phyloP scores from a whole-genome alignment of 768 basidiomycete genomes.

The Podaxis sp. region DNA sequence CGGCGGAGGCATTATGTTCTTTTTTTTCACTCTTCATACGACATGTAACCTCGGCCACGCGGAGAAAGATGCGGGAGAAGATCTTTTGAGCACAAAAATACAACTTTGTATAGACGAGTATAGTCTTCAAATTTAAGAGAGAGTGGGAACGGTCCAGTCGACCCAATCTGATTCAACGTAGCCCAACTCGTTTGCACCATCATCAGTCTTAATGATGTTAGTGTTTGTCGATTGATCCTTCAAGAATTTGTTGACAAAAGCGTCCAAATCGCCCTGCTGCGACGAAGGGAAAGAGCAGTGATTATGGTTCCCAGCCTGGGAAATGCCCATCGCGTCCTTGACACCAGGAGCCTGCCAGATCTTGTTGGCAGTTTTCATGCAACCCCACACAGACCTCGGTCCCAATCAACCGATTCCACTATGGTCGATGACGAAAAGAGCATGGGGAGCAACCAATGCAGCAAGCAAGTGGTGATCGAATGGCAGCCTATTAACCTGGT shows the following conservation, averaged over 20 bases:
- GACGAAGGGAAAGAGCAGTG: constrained; percentile 55
- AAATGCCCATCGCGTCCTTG: constrained; percentile 46
- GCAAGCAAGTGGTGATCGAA: constrained; percentile 60
- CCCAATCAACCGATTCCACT: constrained; percentile 56
- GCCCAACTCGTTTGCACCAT: constrained; percentile 37
- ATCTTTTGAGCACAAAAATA: neutral
- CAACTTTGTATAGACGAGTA: neutral
- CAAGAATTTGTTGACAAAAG: constrained; percentile 57
- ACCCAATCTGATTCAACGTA: constrained; percentile 44
- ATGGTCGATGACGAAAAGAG: constrained; percentile 52
- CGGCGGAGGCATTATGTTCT: neutral
- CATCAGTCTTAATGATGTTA: constrained; percentile 43
- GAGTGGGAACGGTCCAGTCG: constrained; percentile 47
- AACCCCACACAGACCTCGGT: constrained; percentile 47
- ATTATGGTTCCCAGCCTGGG: constrained; percentile 49
- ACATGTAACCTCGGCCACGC: neutral
- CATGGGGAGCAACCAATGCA: constrained; percentile 54
- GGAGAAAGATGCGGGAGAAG: neutral
- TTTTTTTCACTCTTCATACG: neutral
- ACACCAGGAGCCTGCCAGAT: constrained; percentile 51
- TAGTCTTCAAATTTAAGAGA: constrained; percentile 25
- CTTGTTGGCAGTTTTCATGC: constrained; percentile 47
- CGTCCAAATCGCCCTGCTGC: constrained; percentile 43
- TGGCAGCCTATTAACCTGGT: constrained; percentile 42
- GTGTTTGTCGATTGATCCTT: constrained; percentile 47